Percentiles rank a stretch among this genome's conserved stretches.
These are phyloP conservation scores for Lepidium campestre DNA, from an alignment of 441 rosid genomes.

Conservation along the genomic window DNA sequence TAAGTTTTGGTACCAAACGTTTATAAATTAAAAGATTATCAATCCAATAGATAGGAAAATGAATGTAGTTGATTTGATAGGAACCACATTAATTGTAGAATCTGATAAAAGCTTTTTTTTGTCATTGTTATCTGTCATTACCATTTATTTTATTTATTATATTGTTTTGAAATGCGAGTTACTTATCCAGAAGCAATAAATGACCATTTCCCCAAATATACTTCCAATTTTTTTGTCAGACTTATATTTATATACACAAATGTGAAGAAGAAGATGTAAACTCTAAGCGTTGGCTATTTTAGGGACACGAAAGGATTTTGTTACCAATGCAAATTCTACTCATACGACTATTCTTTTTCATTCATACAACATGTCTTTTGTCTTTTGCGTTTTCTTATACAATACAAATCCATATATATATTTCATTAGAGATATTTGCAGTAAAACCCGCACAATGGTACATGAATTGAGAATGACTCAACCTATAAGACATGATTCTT, in stretches of 20 bases:
- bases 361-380: neutral
- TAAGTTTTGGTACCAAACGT: no score
- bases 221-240: neutral
- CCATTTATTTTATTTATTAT: neutral
- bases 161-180: conserved; percentile 2
- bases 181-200: conserved; percentile 9
- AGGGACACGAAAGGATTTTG: neutral
- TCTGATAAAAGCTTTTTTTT: conserved; percentile 12
- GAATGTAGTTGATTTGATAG: neutral
- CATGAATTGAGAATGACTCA: neutral
- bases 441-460: neutral
- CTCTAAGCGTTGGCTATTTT: neutral
- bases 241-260: no score
- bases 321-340: neutral
- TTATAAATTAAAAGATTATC: no score
- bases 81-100: conserved; percentile 2
- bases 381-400: no score
- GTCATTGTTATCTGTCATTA: neutral
- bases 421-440: neutral
- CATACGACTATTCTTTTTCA: neutral
- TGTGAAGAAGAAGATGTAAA: neutral
- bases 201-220: conserved; percentile 11
- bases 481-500: neutral
- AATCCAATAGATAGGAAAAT: no score
- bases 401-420: neutral